These are phyloP conservation scores for Serendipita sp. DNA, from an alignment of 768 basidiomycete species.

Conservation along the genomic window DNA sequence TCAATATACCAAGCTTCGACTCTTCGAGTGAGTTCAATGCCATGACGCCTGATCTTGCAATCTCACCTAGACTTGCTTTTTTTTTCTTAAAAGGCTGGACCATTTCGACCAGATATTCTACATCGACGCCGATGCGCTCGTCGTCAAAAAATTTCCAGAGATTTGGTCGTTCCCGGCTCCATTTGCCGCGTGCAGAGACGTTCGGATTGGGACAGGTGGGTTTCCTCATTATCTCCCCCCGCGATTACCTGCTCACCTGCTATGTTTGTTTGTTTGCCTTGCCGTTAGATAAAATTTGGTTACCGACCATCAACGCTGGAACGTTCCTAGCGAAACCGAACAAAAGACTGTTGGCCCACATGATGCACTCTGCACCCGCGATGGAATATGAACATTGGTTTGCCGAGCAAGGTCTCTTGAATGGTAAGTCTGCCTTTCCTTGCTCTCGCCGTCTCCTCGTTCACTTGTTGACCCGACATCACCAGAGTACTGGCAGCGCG, in stretches of 20 bases:
- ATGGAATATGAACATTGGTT: slow-evolving; percentile 5
- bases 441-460: background rate
- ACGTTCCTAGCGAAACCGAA: no score
- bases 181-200: slow-evolving; percentile 5
- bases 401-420: slow-evolving; percentile 9
- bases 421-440: background rate
- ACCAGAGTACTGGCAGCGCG: slow-evolving; percentile 9
- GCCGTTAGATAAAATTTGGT: no score
- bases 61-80: no score
- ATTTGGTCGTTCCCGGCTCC: slow-evolving; percentile 8
- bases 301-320: no score
- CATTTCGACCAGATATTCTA: slow-evolving; percentile 9
- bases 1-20: no score
- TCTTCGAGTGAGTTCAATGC: no score
- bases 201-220: slow-evolving; percentile 1
- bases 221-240: background rate
- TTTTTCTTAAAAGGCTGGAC: background rate
- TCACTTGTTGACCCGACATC: no score
- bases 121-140: slow-evolving; percentile 7
- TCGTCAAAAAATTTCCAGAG: slow-evolving; percentile 5
- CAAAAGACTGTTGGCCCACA: background rate
- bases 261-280: no score
- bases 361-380: slow-evolving; percentile 4
- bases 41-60: no score
- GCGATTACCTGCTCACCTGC: no score